Evolutionary conservation across 176 grass and related monocot species (phyloP), one percentile per base, ranked within the genome.

Genomic region (Musa schizocarpa): DNA sequence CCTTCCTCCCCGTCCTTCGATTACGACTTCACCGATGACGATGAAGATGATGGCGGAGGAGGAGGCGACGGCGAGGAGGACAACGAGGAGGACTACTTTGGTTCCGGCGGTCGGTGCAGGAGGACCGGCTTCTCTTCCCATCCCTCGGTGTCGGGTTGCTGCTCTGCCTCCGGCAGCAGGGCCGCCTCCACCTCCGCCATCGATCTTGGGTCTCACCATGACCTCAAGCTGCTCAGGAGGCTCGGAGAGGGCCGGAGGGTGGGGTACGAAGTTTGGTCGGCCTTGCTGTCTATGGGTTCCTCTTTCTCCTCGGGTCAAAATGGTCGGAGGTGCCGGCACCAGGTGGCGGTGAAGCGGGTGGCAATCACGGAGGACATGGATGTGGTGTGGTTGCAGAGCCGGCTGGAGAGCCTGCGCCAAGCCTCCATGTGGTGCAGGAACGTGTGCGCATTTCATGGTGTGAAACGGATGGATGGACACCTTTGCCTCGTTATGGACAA

Each of bases 401-500:
- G 89, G 81, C 76, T 99, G 54, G 96, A 94, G 77, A 82, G 83
- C 58, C 81, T 99, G 52, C 89, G 82, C 19, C 88, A 88, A 0
- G 82, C 84, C 20, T 94, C 96, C 21, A 83, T 86, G 21, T 99
- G 96, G 96, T 95, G 91, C 67, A 84, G 79, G 76, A 99, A 92
- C 13, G 88, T 99, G 0, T 94, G 88, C 54, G 76, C 89, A 1
- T 99, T 89, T 78, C 88, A 99, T 73, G 96, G 96, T 3, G 79
- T 74, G 11, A 85, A 89, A 25, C 90, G 83, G 81, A 75, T 79
- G 67, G 85, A 81, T 2, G 85, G 83, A 12, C 81, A 92, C 51
- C 85, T 92, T 22, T 99, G 96, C 81, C 92, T 99, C 48, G 86
- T 99, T 19, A 99, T 95, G 96, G 91, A 99, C 82, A 82, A 81